A percentile compares a stretch with the other conserved stretches of the same genome.
Conservation (phyloP, 139 green algal genomes). For the Pseudopediastrum boryanum region DNA sequence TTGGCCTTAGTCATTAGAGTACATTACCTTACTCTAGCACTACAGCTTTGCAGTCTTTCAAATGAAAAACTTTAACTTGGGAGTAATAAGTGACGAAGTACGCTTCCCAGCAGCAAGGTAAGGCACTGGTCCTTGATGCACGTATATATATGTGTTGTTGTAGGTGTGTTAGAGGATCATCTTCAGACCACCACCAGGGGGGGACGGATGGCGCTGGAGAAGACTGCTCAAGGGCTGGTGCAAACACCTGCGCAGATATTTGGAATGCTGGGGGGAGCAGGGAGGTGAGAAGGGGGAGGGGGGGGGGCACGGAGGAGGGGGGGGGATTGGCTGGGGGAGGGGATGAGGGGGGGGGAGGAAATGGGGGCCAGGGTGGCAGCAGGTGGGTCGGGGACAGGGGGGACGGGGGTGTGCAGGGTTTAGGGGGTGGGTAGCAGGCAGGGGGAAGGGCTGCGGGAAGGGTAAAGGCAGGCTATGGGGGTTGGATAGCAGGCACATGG, state of each 20-base stretch:
- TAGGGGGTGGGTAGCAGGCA: too few species aligned
- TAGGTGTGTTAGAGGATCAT: constrained; percentile 49
- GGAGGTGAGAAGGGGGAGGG: neutral
- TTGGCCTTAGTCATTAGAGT: neutral
- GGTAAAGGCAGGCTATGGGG: too few species aligned
- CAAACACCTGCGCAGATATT: constrained; percentile 40
- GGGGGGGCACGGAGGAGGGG: too few species aligned
- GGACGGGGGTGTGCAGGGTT: too few species aligned
- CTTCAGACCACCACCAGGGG: constrained; percentile 41
- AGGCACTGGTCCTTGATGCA: neutral
- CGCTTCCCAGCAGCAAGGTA: neutral
- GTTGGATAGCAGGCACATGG: too few species aligned
- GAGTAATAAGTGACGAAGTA: neutral
- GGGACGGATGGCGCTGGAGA: constrained; percentile 35
- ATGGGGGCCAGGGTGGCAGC: too few species aligned
- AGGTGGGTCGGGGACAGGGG: too few species aligned
- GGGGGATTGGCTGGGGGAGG: too few species aligned
- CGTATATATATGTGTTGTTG: neutral
- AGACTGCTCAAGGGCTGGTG: constrained; percentile 39
- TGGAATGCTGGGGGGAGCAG: constrained; percentile 16
- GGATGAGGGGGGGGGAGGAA: too few species aligned
- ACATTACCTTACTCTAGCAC: neutral
- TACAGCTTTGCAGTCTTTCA: neutral
- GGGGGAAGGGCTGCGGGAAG: too few species aligned
- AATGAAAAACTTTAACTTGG: neutral